These are phyloP conservation scores for Tylopilus sp. DNA, from an alignment of 1,284 basidiomycete species.

Conservation along the genomic window DNA sequence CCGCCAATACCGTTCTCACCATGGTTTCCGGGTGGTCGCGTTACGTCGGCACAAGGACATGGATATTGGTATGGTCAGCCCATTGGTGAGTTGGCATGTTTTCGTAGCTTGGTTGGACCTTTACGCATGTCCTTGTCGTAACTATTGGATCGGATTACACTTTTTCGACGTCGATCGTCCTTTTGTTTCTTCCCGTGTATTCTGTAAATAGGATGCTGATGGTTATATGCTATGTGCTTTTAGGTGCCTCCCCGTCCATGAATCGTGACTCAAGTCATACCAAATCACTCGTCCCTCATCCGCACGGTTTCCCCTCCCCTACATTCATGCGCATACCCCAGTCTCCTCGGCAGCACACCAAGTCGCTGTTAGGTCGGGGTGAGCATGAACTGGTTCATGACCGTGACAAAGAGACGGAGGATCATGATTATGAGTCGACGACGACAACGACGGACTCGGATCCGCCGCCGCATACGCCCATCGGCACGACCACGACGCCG, in stretches of 20 bases:
- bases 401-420: slow-evolving; percentile 36
- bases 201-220: slow-evolving; percentile 21
- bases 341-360: slow-evolving; percentile 6
- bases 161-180: slow-evolving; percentile 5
- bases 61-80: slow-evolving; percentile 37
- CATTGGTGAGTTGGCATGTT: slow-evolving; percentile 31
- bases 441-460: slow-evolving; percentile 44
- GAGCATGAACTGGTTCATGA: slow-evolving; percentile 20
- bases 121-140: background rate
- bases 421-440: slow-evolving; percentile 40
- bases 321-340: slow-evolving; percentile 4
- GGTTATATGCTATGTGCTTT: slow-evolving; percentile 8
- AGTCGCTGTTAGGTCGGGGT: slow-evolving; percentile 11
- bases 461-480: slow-evolving; percentile 39
- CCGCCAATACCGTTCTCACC: slow-evolving; percentile 26
- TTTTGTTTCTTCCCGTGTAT: background rate
- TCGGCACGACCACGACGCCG: slow-evolving; percentile 24
- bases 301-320: slow-evolving; percentile 14
- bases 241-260: slow-evolving; percentile 31
- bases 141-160: slow-evolving; percentile 3
- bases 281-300: slow-evolving; percentile 13
- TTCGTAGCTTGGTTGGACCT: slow-evolving; percentile 8
- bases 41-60: slow-evolving; percentile 26
- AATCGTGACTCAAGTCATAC: slow-evolving; percentile 18
- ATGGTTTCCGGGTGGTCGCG: slow-evolving; percentile 29